Evolutionary conservation across 305 asterid species (phyloP).

Genomic region (Ajuga reptans): DNA sequence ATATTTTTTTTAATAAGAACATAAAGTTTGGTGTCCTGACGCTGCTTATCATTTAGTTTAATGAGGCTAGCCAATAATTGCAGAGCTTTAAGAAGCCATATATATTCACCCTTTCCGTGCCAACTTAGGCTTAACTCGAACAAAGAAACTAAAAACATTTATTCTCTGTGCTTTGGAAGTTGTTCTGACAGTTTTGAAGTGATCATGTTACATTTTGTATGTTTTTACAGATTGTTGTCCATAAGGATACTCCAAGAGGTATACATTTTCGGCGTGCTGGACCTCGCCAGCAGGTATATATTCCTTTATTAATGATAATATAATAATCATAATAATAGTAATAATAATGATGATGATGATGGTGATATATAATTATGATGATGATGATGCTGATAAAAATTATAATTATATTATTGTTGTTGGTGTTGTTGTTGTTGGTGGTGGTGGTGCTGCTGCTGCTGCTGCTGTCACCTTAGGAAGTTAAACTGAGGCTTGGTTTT

Average conservation of each 20-base stretch:
- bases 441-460: too few species aligned
- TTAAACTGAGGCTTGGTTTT: constrained; percentile 15
- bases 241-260: constrained; percentile 89
- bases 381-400: too few species aligned
- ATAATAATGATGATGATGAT: neutral
- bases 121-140: neutral
- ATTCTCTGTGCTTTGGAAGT: neutral
- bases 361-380: too few species aligned
- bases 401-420: too few species aligned
- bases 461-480: neutral
- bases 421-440: neutral
- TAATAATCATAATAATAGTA: too few species aligned
- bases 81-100: neutral
- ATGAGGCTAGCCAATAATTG: neutral
- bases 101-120: neutral
- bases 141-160: neutral
- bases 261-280: constrained; percentile 96
- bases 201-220: neutral
- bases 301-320: neutral
- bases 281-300: constrained; percentile 79
- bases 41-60: neutral
- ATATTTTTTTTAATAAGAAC: neutral
- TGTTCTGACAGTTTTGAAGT: neutral
- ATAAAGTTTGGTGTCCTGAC: neutral
- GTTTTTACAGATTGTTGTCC: constrained; percentile 65